Evolutionary conservation across 1,284 basidiomycete genomes (phyloP).

Genomic region (Wallemia mellicola): DNA sequence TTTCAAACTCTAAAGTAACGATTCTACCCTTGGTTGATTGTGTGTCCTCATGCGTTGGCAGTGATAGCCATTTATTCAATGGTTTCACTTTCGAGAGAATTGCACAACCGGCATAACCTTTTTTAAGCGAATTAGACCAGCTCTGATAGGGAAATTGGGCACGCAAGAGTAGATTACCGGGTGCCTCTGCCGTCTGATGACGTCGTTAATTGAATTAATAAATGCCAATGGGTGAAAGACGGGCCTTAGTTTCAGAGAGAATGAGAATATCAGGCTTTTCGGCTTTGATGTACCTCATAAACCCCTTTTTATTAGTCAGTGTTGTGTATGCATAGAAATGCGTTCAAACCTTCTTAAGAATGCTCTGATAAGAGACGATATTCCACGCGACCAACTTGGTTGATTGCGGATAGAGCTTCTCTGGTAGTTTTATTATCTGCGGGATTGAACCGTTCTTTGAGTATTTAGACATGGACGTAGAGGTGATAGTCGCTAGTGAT

Average conservation of each 20-base stretch:
- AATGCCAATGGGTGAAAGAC: background rate
- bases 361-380: background rate
- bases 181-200: constrained; percentile 30
- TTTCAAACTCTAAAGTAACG: constrained; percentile 45
- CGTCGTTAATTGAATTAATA: background rate
- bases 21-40: constrained; percentile 32
- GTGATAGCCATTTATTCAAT: constrained; percentile 28
- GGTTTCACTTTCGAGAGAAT: constrained; percentile 49
- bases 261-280: background rate
- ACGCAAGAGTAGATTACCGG: constrained; percentile 27
- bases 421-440: background rate
- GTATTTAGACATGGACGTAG: background rate
- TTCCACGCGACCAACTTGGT: background rate
- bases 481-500: too few species aligned
- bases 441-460: background rate
- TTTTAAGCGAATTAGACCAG: constrained; percentile 43
- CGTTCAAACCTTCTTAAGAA: background rate
- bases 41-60: constrained; percentile 40
- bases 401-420: background rate
- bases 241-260: background rate
- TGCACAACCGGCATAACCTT: constrained; percentile 48
- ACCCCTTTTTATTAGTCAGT: background rate
- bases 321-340: background rate
- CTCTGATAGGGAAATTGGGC: constrained; percentile 33
- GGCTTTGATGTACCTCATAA: background rate